Evolutionary conservation across 306 rosid genomes (phyloP), one percentile per base, ranked within the genome.

Genomic region (Echinosophora koreensis): DNA sequence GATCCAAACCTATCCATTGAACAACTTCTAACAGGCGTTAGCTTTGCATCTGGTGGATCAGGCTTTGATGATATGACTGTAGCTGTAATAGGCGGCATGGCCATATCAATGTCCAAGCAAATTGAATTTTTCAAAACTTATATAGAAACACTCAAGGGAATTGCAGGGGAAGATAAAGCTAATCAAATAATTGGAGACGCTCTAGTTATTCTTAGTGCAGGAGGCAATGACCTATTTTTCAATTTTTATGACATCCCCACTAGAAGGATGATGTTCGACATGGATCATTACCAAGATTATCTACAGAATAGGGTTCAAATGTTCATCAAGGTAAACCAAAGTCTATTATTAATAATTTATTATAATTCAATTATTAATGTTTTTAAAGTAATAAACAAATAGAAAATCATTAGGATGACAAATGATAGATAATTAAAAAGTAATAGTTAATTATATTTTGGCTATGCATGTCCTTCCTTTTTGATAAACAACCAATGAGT

Each of bases 1-100:
- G 80, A 91, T 6, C 90, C 87, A 13, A 60, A 41, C 8, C 79
- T 89, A 1, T 67, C 91, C 9, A 64, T 86, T 28, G 66, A 76
- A 41, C 84, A 93, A 10, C 68, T 88, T 12, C 73, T 75, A 30
- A 87, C 91, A 0, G 91, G 97, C 2, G 93, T 93, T 28, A 42
- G 86, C 79, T 93, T 93, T 17, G 97, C 90, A 0, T 93, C 90
- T 0, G 89, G 81, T 0, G 93, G 88, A 28, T 83, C 93, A 0
- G 88, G 94, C 1, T 58, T 55, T 1, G 97, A 94, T 44, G 88
- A 91, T 2, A 54, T 85, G 5, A 91, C 94, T 0, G 12, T 91
- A 0, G 6, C 17, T 16, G 14, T 35, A 56, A 42, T 80, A 6
- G 46, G 46, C 8, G 42, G 42, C 0, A 62, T 81, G 6, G 88